phyloP scores from a whole-genome alignment of 805 yeast genomes.

The Ogataea pignaliae region DNA sequence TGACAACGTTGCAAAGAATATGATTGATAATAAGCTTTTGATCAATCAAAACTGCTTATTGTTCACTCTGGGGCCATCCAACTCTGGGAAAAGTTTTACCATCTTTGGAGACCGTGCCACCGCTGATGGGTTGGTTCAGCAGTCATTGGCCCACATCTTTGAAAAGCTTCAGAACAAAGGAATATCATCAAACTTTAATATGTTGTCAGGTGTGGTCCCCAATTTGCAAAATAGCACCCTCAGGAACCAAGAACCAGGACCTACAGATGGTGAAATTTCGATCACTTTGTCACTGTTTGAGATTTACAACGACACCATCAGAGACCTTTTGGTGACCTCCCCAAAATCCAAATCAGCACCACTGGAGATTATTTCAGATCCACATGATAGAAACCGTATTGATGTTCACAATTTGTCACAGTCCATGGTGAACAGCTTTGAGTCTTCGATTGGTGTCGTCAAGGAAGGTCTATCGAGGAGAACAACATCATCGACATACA shows the following conservation, averaged over 20 bases:
- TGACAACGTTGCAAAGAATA: constrained; percentile 28
- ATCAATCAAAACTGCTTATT: constrained; percentile 37
- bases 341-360: constrained; percentile 18
- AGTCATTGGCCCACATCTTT: constrained; percentile 23
- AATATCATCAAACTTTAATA: constrained; percentile 7
- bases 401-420: constrained; percentile 40
- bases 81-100: constrained; percentile 44
- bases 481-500: constrained; percentile 39
- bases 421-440: constrained; percentile 31
- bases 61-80: constrained; percentile 51
- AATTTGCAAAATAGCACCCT: constrained; percentile 9
- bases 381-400: constrained; percentile 35
- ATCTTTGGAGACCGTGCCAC: constrained; percentile 30
- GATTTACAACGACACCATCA: constrained; percentile 43
- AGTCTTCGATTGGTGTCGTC: constrained; percentile 35
- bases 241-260: neutral
- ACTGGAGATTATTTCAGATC: constrained; percentile 39
- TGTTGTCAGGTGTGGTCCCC: constrained; percentile 7
- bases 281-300: constrained; percentile 51
- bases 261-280: constrained; percentile 23
- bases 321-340: constrained; percentile 33
- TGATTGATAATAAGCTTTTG: constrained; percentile 27
- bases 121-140: constrained; percentile 13
- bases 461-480: constrained; percentile 33
- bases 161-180: constrained; percentile 6